Evolutionary conservation across 345 rosid genomes (phyloP).

Genomic region (Sonneratia caseolaris): DNA sequence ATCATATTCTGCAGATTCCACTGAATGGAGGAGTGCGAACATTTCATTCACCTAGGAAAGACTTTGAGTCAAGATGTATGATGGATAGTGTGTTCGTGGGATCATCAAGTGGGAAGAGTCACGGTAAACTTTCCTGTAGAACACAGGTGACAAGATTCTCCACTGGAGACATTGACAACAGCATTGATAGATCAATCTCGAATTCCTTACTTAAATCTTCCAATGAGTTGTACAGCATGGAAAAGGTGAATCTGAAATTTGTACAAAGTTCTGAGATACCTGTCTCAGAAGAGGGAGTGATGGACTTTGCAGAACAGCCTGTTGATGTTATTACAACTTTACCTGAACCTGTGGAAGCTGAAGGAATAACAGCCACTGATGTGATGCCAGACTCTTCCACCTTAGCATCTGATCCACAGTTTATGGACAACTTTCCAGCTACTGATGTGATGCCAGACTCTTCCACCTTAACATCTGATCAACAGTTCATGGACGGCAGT

Average conservation of each 20-base stretch:
- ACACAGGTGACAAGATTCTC: conserved; percentile 45
- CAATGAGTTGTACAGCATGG: conserved; percentile 16
- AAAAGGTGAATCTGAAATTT: conserved; percentile 27
- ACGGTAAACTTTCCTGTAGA: conserved; percentile 22
- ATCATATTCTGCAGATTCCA: conserved; percentile 32
- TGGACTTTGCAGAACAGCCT: conserved; percentile 24
- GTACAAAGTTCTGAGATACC: conserved; percentile 32
- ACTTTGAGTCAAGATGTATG: conserved; percentile 28
- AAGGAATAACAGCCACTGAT: conserved; percentile 24
- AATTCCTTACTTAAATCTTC: conserved; percentile 22
- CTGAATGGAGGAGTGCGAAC: conserved; percentile 37
- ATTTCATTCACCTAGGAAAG: conserved; percentile 32
- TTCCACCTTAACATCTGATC: conserved; percentile 26
- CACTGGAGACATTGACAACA: conserved; percentile 26
- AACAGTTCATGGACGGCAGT: conserved; percentile 24
- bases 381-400: conserved; percentile 25
- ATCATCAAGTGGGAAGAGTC: conserved; percentile 26
- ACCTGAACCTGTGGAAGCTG: conserved; percentile 27
- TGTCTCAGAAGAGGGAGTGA: conserved; percentile 25
- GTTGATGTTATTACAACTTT: conserved; percentile 26
- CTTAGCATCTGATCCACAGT: conserved; percentile 25
- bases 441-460: conserved; percentile 23
- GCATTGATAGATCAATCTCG: conserved; percentile 22
- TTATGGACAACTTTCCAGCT: conserved; percentile 27
- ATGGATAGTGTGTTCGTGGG: conserved; percentile 34